These are phyloP conservation scores for Cenchrus fungigraminus DNA, from an alignment of 176 grass and related monocot genomes.

Conservation along the genomic window DNA sequence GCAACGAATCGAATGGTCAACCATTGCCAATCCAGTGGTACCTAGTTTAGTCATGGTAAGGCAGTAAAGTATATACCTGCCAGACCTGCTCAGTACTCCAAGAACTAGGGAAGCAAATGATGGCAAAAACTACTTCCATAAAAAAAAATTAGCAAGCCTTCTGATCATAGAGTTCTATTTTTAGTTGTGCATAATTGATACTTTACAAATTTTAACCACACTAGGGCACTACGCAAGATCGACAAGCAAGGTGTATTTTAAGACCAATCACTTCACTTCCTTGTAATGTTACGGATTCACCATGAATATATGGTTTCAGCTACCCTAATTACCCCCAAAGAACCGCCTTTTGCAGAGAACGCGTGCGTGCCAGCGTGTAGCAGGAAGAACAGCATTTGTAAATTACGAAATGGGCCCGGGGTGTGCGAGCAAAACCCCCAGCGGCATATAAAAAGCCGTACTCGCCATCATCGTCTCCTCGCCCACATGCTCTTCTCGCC, in stretches of 20 bases:
- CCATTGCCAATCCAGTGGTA: background rate
- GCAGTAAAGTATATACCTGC: background rate
- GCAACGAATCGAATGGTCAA: background rate
- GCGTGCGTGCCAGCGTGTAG: background rate
- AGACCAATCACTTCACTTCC: background rate
- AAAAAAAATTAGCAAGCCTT: background rate
- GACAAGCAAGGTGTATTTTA: background rate
- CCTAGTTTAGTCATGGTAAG: background rate
- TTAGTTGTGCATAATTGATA: background rate
- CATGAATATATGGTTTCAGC: background rate
- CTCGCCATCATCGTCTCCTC: constrained; percentile 29
- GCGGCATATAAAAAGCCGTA: background rate
- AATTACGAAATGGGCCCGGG: background rate
- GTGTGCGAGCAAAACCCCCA: background rate
- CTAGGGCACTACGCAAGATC: no score
- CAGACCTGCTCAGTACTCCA: background rate
- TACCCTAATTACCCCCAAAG: background rate
- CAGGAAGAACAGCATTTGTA: background rate
- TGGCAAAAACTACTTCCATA: background rate
- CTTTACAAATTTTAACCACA: no score
- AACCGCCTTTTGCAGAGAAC: background rate
- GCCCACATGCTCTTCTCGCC: constrained; percentile 27
- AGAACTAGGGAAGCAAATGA: background rate
- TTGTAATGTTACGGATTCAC: background rate
- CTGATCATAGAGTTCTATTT: background rate